A percentile compares a stretch with the other conserved stretches of the same genome.
Conservation (phyloP, 495 filamentous ascomycete genomes). For the Aspergillus kassunensis region DNA sequence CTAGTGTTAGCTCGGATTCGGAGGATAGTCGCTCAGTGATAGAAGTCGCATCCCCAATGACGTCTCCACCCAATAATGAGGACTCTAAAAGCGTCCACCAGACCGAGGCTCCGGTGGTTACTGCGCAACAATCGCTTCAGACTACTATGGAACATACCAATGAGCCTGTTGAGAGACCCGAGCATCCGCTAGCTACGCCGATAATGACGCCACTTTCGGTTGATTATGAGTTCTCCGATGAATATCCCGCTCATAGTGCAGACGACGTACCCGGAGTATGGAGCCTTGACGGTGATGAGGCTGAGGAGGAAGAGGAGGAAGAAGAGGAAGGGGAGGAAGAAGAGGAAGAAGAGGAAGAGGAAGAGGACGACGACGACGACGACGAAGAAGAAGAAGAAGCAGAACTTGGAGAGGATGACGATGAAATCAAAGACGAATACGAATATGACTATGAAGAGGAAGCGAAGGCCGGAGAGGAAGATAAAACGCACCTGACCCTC, state of each 20-base stretch:
- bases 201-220: constrained; percentile 22
- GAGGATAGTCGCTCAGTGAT: constrained; percentile 18
- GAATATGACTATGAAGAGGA: too few species aligned
- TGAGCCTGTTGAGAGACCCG: constrained; percentile 9
- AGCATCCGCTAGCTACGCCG: constrained; percentile 21
- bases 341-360: neutral
- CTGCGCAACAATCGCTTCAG: neutral
- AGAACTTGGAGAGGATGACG: neutral
- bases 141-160: constrained; percentile 13
- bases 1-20: constrained; percentile 16
- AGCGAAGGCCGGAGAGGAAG: too few species aligned
- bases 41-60: constrained; percentile 20
- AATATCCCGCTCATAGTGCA: neutral
- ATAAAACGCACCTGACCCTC: too few species aligned
- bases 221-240: neutral
- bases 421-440: neutral
- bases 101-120: neutral
- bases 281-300: constrained; percentile 8
- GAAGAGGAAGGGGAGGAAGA: constrained; percentile 5
- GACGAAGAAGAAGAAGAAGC: too few species aligned
- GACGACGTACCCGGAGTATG: constrained; percentile 9
- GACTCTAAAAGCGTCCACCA: neutral
- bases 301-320: constrained; percentile 7
- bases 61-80: constrained; percentile 16
- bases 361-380: neutral